phyloP scores from a whole-genome alignment of 2,329 filamentous ascomycete species.

The Dothidotthia symphoricarpi region DNA sequence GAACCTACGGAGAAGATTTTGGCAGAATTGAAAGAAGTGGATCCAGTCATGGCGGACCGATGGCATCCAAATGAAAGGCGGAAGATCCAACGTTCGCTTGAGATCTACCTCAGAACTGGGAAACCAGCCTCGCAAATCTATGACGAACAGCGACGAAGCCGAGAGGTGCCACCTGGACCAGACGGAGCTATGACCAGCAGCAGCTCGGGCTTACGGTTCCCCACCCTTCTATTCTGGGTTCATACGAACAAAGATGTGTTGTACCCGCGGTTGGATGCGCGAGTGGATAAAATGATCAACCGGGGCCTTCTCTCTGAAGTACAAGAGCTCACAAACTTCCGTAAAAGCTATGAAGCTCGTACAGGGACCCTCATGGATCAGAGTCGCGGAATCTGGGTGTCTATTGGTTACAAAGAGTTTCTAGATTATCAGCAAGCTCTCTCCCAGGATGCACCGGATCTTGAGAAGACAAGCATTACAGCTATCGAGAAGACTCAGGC shows the following conservation, averaged over 20 bases:
- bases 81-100: conserved; percentile 84
- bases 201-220: conserved; percentile 47
- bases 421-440: conserved; percentile 61
- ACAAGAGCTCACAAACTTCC: conserved; percentile 51
- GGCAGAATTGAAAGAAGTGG: conserved; percentile 71
- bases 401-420: conserved; percentile 94
- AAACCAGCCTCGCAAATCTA: conserved; percentile 83
- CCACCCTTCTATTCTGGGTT: conserved; percentile 80
- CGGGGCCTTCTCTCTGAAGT: conserved; percentile 65
- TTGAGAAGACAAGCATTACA: conserved; percentile 56
- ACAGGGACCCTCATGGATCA: conserved; percentile 62
- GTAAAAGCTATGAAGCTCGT: conserved; percentile 44
- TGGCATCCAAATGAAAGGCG: conserved; percentile 94
- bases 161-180: conserved; percentile 31
- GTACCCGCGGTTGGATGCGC: conserved; percentile 66
- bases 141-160: conserved; percentile 60
- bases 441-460: conserved; percentile 34
- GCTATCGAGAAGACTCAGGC: conserved; percentile 75
- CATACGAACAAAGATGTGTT: conserved; percentile 70
- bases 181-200: background rate
- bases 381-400: conserved; percentile 88
- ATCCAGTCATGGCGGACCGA: conserved; percentile 81
- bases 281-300: conserved; percentile 82
- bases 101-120: conserved; percentile 85
- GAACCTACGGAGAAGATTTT: conserved; percentile 70